Base-by-base conservation (phyloP, 306 rosid species). In the Acacia confusa region DNA sequence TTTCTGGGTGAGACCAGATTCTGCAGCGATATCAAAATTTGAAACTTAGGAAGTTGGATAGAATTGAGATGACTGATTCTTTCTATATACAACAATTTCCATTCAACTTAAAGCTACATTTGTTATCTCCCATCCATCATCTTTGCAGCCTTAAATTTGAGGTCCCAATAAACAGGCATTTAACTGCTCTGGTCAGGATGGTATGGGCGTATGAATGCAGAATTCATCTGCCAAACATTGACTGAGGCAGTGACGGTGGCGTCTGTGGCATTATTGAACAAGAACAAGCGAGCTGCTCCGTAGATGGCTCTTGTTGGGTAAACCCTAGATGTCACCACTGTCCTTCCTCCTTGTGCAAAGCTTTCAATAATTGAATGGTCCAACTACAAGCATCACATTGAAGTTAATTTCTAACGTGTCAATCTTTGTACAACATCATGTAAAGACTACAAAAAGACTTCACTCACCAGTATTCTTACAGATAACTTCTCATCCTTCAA, bases 271-370 rank as follows among this genome's bases (percentile, higher is more conserved):
- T 95, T 89, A 91, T 95, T 95, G 89, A 95, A 95, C 57, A 91
- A 24, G 81, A 93, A 93, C 48, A 95, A 57, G 57, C 89, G 70
- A 38, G 99, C 94, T 20, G 95, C 90, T 40, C 95, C 97, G 72
- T 95, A 95, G 55, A 95, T 91, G 72, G 99, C 99, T 67, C 78
- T 88, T 38, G 99, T 95, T 20, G 99, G 99, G 86, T 95, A 95
- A 48, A 93, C 95, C 25, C 99, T 22, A 0, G 95, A 87, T 63
- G 99, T 79, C 58, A 93, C 88, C 71, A 90, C 83, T 1, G 91
- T 89, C 82, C 99, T 89, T 84, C 99, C 99, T 52, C 97, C 97
- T 90, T 91, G 99, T 45, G 85, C 97, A 85, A 90, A 95, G 87
- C 95, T 93, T 87, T 95, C 99, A 32, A 95, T 87, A 13, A 90